Evolutionary conservation across 2,329 filamentous ascomycete species (phyloP), one percentile per base, ranked within the genome.

Genomic region (Paecilomyces formosus): DNA sequence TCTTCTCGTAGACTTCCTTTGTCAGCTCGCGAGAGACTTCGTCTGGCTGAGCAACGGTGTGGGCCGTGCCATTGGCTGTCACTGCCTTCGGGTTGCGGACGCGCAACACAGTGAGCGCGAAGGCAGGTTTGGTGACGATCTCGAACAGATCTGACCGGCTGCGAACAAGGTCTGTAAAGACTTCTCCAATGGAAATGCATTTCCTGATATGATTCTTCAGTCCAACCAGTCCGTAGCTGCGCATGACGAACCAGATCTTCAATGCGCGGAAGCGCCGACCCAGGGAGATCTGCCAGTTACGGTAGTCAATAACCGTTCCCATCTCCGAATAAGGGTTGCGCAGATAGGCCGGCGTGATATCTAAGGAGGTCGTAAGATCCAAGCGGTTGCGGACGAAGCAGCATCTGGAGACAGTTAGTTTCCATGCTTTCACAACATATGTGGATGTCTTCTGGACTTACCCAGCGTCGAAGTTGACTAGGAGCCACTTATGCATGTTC

Each of bases 401-500:
- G 64, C 88, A 88, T 57, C 88, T 91, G 66, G 81, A 83, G 72
- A 28, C 15, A n/a, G 54, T 60, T 33, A 63, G 67, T 59, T 12
- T 11, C 21, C 24, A 26, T 26, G 6, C 13, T 54, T 35, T 45
- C 35, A 45, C 9, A 18, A 8, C 15, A 6, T 3, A 21, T 21
- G 15, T 21, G 5, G 39, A 21, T 21, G 18, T 45, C 4, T 13
- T 21, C 4, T 18, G 39, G n/a, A 57, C 64, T 30, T 68, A 78
- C 76, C 76, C 78, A 3, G 84, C 84, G 68, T 97, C 93, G 68
- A 97, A 97, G 75, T 96, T 96, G 58, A 91, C 92, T 18, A 97
- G 85, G 54, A 97, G 81, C 93, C 93, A 97, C 79, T 97, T 97
- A 81, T 97, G 92, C 84, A 96, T 89, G 79, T 97, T 97, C 79